These are phyloP conservation scores for Cryptosporidium xiaoi DNA, from an alignment of 169 alveolate genomes.

Conservation along the genomic window DNA sequence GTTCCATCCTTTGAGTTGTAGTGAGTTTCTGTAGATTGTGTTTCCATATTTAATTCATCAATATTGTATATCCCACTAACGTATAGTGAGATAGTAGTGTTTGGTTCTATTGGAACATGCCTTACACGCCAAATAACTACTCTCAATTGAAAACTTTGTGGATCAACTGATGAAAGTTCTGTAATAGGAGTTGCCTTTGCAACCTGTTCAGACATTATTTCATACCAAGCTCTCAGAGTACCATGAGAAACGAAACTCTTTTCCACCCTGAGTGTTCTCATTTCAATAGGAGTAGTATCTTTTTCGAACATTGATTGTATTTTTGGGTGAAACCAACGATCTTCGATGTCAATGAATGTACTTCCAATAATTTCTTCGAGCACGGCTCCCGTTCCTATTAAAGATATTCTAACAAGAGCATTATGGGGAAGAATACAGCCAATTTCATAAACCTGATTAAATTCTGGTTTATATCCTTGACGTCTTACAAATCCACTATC, in stretches of 20 bases:
- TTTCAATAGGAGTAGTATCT: slow-evolving; percentile 80
- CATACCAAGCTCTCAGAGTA: slow-evolving; percentile 88
- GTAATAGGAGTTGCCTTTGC: slow-evolving; percentile 87
- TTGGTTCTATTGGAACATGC: slow-evolving; percentile 86
- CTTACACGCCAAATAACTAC: slow-evolving; percentile 90
- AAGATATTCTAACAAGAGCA: slow-evolving; percentile 85
- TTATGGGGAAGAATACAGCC: slow-evolving; percentile 90
- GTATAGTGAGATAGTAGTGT: slow-evolving; percentile 84
- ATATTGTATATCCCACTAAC: slow-evolving; percentile 85
- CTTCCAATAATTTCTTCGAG: slow-evolving; percentile 89
- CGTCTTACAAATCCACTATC: slow-evolving; percentile 84
- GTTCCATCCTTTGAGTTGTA: slow-evolving; percentile 90
- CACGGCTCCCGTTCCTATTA: slow-evolving; percentile 86
- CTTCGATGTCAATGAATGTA: slow-evolving; percentile 89
- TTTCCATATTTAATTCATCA: slow-evolving; percentile 83
- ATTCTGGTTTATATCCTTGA: slow-evolving; percentile 89
- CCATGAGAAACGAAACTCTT: slow-evolving; percentile 85
- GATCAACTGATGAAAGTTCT: slow-evolving; percentile 85
- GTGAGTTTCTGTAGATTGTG: slow-evolving; percentile 88
- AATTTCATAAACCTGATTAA: slow-evolving; percentile 86
- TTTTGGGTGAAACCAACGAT: slow-evolving; percentile 86
- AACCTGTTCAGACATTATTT: slow-evolving; percentile 84
- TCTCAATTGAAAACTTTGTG: slow-evolving; percentile 87
- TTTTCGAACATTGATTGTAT: slow-evolving; percentile 83
- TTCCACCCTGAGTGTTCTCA: slow-evolving; percentile 62